These are phyloP conservation scores for Aspergillus indologenus DNA, from an alignment of 495 filamentous ascomycete genomes.

Conservation along the genomic window DNA sequence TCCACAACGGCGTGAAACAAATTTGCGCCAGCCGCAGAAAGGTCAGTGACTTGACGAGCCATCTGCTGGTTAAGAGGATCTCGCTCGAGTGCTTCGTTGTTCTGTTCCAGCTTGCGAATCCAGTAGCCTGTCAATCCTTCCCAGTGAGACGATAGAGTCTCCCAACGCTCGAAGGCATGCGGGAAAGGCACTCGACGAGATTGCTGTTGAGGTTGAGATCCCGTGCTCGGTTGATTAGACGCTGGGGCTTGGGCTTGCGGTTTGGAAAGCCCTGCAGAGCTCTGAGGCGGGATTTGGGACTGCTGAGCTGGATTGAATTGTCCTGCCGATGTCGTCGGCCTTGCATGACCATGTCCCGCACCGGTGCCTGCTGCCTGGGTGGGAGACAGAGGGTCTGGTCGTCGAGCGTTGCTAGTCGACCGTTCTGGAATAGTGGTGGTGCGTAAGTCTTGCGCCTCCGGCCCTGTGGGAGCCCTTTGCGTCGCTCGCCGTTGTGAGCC, in stretches of 20 bases:
- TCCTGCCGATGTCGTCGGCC: slow-evolving; percentile 7
- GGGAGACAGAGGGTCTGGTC: slow-evolving; percentile 15
- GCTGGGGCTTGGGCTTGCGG: slow-evolving; percentile 26
- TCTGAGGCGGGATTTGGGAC: slow-evolving; percentile 11
- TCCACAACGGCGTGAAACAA: slow-evolving; percentile 98
- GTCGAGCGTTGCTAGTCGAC: slow-evolving; percentile 12
- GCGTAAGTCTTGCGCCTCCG: slow-evolving; percentile 24
- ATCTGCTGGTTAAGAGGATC: slow-evolving; percentile 85
- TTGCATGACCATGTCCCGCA: slow-evolving; percentile 16
- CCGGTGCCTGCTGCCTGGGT: slow-evolving; percentile 13
- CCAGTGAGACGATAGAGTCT: slow-evolving; percentile 94
- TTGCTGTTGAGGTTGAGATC: slow-evolving; percentile 19
- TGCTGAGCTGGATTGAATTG: slow-evolving; percentile 10
- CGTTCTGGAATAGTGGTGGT: slow-evolving; percentile 9
- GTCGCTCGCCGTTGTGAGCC: slow-evolving; percentile 41
- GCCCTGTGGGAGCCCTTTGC: slow-evolving; percentile 25
- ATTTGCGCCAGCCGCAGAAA: slow-evolving; percentile 94
- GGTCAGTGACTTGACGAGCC: slow-evolving; percentile 88
- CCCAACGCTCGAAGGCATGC: slow-evolving; percentile 97
- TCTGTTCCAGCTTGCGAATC: slow-evolving; percentile 88
- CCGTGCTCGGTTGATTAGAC: slow-evolving; percentile 7
- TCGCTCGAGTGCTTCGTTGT: slow-evolving; percentile 74
- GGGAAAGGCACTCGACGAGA: slow-evolving; percentile 63
- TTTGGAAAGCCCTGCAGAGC: slow-evolving; percentile 11
- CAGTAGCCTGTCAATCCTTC: slow-evolving; percentile 96